Base-by-base conservation (phyloP, 2,329 filamentous ascomycete species). In the Sporothrix brunneoviolacea region DNA sequence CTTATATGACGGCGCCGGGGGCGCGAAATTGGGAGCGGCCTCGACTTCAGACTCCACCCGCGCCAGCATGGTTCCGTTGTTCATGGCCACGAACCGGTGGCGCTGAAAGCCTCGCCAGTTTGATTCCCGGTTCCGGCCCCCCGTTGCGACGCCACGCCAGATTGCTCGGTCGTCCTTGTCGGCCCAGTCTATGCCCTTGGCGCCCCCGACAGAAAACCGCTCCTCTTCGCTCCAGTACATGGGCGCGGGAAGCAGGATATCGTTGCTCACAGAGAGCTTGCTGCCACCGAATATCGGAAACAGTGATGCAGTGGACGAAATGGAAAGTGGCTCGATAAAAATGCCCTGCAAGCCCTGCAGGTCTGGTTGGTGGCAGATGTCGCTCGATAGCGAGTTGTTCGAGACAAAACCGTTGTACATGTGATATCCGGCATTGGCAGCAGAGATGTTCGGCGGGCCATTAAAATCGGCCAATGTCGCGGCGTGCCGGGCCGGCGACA, bases 21-120 rank as follows among this genome's bases (percentile, higher is more conserved):
- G 59, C 8, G 67, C 72, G 57, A 80, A 83, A 62, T 82, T 82
- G 51, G 72, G 62, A 0, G 76, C 66, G 4, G 62, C 56, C 53
- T 71, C 65, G 7, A 59, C 47, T 12, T 66, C 67, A 3, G 65
- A 59, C 57, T 83, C 76, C 3, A 76, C 76, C 7, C 65, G 61
- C 6, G 60, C 59, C 4, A 86, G 70, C 51, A 72, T 74, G 8
- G 82, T 85, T 10, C 71, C 76, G 58, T 90, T 89, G 60, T 83
- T 76, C 81, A 89, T 85, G 40, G 80, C 73, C 2, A 88, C 76
- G 61, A 90, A 87, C 2, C 86, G 82, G 61, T 89, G 86, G 4
- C 86, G 79, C 56, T 90, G 85, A 60, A 88, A 89, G 0, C 80
- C 77, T 10, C 72, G 77, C 86, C 86, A 90, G 58, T 82, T 88